Evolutionary conservation across 2,329 filamentous ascomycete genomes (phyloP).

Genomic region (Amylocarpus encephaloides): DNA sequence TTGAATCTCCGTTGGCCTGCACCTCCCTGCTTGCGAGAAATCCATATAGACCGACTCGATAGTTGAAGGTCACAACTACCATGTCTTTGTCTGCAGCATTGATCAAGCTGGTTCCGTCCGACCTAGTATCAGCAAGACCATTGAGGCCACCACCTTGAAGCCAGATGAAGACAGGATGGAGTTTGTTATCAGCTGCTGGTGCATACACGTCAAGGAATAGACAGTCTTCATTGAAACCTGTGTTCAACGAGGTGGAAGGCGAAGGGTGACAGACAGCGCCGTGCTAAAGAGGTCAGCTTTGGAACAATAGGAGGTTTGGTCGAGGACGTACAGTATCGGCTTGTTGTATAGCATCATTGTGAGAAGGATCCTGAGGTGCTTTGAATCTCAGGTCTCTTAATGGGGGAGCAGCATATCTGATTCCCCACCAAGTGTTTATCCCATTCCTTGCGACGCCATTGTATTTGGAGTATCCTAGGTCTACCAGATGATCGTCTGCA

Average conservation of each 20-base stretch:
- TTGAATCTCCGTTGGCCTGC: conserved; percentile 44
- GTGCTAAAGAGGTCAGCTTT: conserved; percentile 18
- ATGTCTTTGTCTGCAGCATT: conserved; percentile 52
- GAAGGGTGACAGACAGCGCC: conserved; percentile 22
- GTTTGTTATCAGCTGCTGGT: conserved; percentile 43
- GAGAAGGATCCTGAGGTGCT: conserved; percentile 57
- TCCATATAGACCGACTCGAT: conserved; percentile 68
- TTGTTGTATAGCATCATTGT: conserved; percentile 15
- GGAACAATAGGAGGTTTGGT: not conserved
- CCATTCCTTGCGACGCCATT: conserved; percentile 51
- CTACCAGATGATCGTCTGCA: conserved; percentile 33
- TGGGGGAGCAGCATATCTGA: conserved; percentile 68
- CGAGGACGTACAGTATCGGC: conserved; percentile 24
- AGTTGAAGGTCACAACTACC: conserved; percentile 68
- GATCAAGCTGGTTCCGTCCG: conserved; percentile 56
- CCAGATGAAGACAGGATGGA: conserved; percentile 53
- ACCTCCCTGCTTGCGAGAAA: conserved; percentile 59
- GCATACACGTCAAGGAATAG: conserved; percentile 62
- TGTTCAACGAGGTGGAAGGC: conserved; percentile 19
- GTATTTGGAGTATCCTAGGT: conserved; percentile 63
- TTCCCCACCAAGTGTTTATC: conserved; percentile 65
- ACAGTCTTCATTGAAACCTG: conserved; percentile 55
- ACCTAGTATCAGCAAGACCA: conserved; percentile 40
- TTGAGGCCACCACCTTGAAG: conserved; percentile 59
- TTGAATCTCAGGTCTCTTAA: conserved; percentile 59